Evolutionary conservation across 31 red algal genomes (phyloP).

Genomic region (Endocladia muricata): DNA sequence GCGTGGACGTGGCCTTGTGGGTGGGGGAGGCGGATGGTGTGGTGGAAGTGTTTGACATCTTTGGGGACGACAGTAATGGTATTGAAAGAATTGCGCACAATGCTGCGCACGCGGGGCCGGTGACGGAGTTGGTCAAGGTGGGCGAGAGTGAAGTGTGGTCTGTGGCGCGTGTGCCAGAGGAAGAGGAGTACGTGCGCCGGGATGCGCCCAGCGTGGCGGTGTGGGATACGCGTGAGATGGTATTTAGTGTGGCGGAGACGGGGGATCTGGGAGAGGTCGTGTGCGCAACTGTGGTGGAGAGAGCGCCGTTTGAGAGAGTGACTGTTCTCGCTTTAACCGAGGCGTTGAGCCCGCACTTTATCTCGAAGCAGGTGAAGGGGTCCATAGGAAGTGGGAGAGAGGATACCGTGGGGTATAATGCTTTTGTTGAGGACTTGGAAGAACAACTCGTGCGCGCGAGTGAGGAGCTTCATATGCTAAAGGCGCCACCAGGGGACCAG

Average conservation of each 20-base stretch:
- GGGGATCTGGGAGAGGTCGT: constrained; percentile 5
- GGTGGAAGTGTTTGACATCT: constrained; percentile 52
- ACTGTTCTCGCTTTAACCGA: constrained; percentile 30
- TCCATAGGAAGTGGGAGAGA: background rate
- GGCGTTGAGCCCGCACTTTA: constrained; percentile 8
- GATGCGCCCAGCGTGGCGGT: constrained; percentile 8
- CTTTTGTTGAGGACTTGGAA: background rate
- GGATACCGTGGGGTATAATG: background rate
- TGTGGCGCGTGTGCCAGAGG: background rate
- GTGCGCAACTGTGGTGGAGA: constrained; percentile 25
- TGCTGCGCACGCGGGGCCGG: constrained; percentile 14
- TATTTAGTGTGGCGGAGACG: constrained; percentile 18
- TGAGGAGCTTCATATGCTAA: too few relatives aligned
- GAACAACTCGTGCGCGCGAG: background rate
- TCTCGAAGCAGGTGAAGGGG: constrained; percentile 14
- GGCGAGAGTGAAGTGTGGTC: constrained; percentile 56
- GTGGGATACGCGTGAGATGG: constrained; percentile 34
- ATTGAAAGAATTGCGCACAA: constrained; percentile 17
- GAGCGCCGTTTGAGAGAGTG: constrained; percentile 31
- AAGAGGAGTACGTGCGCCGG: background rate
- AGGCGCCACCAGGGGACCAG: background rate
- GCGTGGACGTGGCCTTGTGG: constrained; percentile 36
- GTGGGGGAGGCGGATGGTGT: constrained; percentile 32
- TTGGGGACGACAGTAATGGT: constrained; percentile 51
- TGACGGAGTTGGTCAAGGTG: constrained; percentile 35